Base-by-base conservation (phyloP, 2,329 filamentous ascomycete genomes). In the Aspergillus brunneoviolaceus region DNA sequence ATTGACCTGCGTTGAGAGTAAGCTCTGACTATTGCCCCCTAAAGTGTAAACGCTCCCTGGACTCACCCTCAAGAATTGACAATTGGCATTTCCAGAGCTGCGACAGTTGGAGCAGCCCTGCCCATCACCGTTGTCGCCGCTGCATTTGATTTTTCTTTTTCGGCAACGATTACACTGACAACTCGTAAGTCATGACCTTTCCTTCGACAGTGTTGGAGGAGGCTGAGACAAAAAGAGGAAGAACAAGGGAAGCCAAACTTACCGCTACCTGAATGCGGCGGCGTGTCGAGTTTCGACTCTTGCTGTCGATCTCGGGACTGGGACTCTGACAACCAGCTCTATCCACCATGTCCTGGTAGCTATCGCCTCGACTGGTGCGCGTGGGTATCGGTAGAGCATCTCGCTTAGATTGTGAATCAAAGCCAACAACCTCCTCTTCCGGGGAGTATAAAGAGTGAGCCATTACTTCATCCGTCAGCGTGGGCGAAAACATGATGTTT, bases 61-160 rank as follows among this genome's bases (percentile, higher is more conserved):
- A 33, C 73, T 68, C 61, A 96, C 94, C 76, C 94, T 85, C 64
- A 96, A 80, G 71, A 96, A 97, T 59, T 88, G 85, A 73, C 94
- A 97, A 5, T 83, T 70, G 2, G 67, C 73, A 55, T 78, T 80
- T 12, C 89, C 89, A 55, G 93, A 89, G 62, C 82, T 86, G 69
- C 87, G 89, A 80, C 94, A 98, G 74, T 93, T 96, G 11, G 84
- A 81, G 76, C 94, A 98, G n/a, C 88, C 87, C 45, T 81, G 78
- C n/a, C 89, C 89, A 69, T 89, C 86, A 33, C 89, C 90, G 35
- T 84, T 82, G 72, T 96, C 92, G 49, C 94, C 94, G 70, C 90
- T 96, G 79, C 94, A 98, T 67, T 91, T 89, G 69, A 98, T 98
- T 81, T 98, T 98, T 60, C 94, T 86, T 79, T 94, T 93, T 62